Conservation (phyloP, 257 asterid genomes). For the Cynanchum wilfordii region DNA sequence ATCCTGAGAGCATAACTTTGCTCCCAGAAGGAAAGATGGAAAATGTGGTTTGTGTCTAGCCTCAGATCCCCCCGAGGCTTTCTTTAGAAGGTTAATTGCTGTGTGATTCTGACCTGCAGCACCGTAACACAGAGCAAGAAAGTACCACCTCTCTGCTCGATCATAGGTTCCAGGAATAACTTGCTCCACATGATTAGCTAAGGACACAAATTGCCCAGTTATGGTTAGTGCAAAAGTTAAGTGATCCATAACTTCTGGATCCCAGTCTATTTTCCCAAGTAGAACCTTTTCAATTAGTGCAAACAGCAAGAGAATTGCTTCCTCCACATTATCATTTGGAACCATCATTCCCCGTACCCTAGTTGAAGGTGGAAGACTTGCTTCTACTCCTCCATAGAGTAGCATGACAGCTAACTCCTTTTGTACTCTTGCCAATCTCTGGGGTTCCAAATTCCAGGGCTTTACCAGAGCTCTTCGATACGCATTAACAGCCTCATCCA, state of each 20-base stretch:
- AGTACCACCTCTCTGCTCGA: constrained; percentile 75
- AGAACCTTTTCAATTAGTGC: constrained; percentile 53
- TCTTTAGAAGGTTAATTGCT: constrained; percentile 60
- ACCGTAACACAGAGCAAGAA: constrained; percentile 78
- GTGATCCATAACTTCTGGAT: constrained; percentile 65
- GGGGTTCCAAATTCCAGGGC: constrained; percentile 74
- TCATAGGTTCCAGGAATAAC: constrained; percentile 57
- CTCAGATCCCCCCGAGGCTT: constrained; percentile 51
- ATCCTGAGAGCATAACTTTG: constrained; percentile 65
- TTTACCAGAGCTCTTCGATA: constrained; percentile 61
- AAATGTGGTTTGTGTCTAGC: constrained; percentile 39
- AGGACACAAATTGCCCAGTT: constrained; percentile 44
- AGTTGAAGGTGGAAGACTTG: constrained; percentile 36
- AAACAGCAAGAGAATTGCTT: constrained; percentile 69
- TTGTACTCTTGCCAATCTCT: constrained; percentile 57
- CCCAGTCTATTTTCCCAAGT: constrained; percentile 65
- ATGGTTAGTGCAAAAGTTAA: constrained; percentile 62
- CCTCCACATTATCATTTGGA: constrained; percentile 50
- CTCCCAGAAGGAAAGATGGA: constrained; percentile 67
- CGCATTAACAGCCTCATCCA: constrained; percentile 67
- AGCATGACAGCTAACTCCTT: constrained; percentile 62
- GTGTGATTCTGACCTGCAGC: constrained; percentile 60
- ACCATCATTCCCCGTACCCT: constrained; percentile 28
- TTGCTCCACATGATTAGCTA: constrained; percentile 73
- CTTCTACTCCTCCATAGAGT: constrained; percentile 73